Base-by-base conservation (phyloP, 2,329 filamentous ascomycete species). In the Penicillium sp. region DNA sequence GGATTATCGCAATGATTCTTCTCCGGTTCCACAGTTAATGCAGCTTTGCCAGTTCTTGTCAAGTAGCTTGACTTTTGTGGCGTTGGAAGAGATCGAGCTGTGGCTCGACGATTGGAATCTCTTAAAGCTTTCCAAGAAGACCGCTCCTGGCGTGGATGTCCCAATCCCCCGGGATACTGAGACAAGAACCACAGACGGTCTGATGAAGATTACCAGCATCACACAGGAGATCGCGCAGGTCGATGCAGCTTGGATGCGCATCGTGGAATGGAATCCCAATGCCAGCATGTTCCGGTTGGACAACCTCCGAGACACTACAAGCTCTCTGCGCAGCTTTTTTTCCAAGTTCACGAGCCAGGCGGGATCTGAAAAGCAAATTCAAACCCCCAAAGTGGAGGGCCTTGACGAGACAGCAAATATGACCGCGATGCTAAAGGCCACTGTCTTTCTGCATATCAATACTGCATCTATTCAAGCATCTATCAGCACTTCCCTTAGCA, bases 1-100 rank as follows among this genome's bases (percentile, higher is more conserved):
- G 40, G 90, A 97, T 64, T 96, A 97, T 69, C 81, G 93, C 63
- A 96, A 94, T 65, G 81, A 81, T 28, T 90, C 87, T 0, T 91
- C 90, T 0, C 88, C 90, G 1, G 73, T 97, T 42, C 93, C 94
- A 3, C 88, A 89, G 51, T 73, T 98, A 7, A 76, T 95, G 26
- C 90, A 88, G 1, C 78, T 98, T 46, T 85, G 87, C 62, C 90
- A 96, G 68, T 98, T 98, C 58, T 74, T 98, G 42, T 88, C 90
- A 4, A 97, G 90, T 5, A 96, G 91, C 72, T 74, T 98, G 66
- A 97, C 93, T 0, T 98, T 98, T 72, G 91, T 98, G 50, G 86
- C 89, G 0, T 75, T 98, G 25, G 80, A 95, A 62, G 80, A 79
- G 47, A 88, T 98, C 51, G 90, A 97, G 62, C 81, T 98, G 49